Conservation (phyloP, 495 filamentous ascomycete species). For the Podospora conica region DNA sequence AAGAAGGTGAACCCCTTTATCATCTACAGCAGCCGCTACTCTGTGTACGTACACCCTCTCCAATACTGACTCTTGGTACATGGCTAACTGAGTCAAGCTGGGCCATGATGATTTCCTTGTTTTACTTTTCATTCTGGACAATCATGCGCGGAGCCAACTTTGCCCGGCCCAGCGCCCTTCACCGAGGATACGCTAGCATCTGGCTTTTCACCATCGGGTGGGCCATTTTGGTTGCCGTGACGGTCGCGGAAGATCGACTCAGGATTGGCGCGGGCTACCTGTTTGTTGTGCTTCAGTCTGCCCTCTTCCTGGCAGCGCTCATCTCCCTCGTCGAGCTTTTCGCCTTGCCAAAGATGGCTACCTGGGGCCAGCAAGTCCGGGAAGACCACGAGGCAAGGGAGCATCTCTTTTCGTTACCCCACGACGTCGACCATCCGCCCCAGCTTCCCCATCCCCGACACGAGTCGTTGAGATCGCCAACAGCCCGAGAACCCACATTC, state of each 20-base stretch:
- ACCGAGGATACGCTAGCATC: conserved; percentile 69
- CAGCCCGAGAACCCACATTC: conserved; percentile 13
- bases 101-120: conserved; percentile 79
- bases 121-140: conserved; percentile 76
- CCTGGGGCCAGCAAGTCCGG: conserved; percentile 50
- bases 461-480: conserved; percentile 12
- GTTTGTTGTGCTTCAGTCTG: conserved; percentile 71
- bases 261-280: conserved; percentile 74
- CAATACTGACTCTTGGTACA: background rate
- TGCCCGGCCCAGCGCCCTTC: conserved; percentile 78
- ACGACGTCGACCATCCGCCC: conserved; percentile 24
- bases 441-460: conserved; percentile 20
- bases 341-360: conserved; percentile 61
- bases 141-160: conserved; percentile 76
- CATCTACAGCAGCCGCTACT: conserved; percentile 76
- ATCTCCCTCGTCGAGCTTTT: conserved; percentile 75
- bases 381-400: conserved; percentile 43
- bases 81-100: conserved; percentile 42
- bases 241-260: conserved; percentile 65
- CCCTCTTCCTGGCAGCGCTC: conserved; percentile 65
- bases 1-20: conserved; percentile 81
- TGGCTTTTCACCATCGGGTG: conserved; percentile 78
- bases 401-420: conserved; percentile 24
- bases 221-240: conserved; percentile 63
- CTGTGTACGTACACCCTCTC: conserved; percentile 49